Evolutionary conservation across 139 green algal genomes (phyloP).

Genomic region (Chlorella sp.): DNA sequence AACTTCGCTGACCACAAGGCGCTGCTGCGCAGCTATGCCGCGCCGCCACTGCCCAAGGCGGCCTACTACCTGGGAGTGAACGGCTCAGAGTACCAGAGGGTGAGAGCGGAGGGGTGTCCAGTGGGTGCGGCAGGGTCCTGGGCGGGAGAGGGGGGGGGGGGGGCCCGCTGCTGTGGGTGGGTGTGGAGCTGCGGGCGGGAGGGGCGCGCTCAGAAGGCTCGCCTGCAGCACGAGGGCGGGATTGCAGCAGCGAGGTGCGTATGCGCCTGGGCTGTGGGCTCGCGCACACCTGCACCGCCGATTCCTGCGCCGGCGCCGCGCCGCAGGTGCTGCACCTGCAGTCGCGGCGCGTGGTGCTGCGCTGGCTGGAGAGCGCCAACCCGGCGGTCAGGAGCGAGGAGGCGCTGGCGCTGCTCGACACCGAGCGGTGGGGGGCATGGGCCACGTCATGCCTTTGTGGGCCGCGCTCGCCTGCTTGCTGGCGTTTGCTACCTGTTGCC

Average conservation of each 20-base stretch:
- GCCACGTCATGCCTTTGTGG: background rate
- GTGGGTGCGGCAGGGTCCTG: no score
- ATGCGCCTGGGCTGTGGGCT: no score
- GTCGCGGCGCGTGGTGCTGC: conserved; percentile 24
- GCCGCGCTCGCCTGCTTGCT: background rate
- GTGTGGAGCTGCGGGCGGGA: no score
- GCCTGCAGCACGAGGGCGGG: no score
- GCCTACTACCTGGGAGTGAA: conserved; percentile 18
- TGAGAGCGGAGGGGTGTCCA: background rate
- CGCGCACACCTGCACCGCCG: no score
- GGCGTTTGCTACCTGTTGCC: background rate
- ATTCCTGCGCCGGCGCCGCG: no score
- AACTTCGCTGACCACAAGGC: background rate
- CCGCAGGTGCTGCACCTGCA: no score
- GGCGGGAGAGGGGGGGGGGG: no score
- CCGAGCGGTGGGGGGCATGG: conserved; percentile 22
- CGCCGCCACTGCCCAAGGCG: conserved; percentile 4
- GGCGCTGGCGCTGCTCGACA: conserved; percentile 29
- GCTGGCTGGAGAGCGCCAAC: conserved; percentile 39
- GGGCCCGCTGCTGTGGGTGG: no score
- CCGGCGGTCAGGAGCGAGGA: conserved; percentile 20
- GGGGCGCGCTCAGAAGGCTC: no score
- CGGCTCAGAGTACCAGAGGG: background rate
- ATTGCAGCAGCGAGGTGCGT: no score
- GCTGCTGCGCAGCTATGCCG: conserved; percentile 15